These are phyloP conservation scores for Pachysandra terminalis DNA, from an alignment of 164 flowering plant genomes.

Conservation along the genomic window DNA sequence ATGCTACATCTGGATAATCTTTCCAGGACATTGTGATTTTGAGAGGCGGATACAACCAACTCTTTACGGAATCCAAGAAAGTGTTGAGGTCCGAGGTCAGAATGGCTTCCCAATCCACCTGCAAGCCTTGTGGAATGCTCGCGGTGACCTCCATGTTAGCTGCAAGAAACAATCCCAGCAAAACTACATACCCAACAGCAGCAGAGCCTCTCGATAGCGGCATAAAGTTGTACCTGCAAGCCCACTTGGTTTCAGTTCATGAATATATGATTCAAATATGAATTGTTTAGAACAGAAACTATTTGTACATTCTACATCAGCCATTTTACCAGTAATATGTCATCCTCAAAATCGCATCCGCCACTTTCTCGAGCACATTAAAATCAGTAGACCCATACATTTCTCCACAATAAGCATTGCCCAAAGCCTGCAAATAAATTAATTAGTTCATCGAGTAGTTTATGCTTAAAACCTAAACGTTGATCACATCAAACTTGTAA, in stretches of 20 bases:
- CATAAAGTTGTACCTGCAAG: constrained; percentile 99
- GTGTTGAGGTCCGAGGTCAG: constrained; percentile 54
- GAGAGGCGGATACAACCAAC: constrained; percentile 82
- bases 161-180: constrained; percentile 87
- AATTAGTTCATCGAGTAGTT: constrained; percentile 2
- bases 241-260: too few species aligned
- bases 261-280: too few species aligned
- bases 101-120: constrained; percentile 98
- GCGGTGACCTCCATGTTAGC: constrained; percentile 92
- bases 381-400: constrained; percentile 72
- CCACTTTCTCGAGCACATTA: constrained; percentile 58
- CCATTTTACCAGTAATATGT: constrained; percentile 80
- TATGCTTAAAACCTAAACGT: background rate
- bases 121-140: constrained; percentile 71
- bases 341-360: constrained; percentile 79
- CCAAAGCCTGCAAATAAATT: constrained; percentile 49
- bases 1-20: constrained; percentile 77
- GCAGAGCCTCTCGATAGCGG: constrained; percentile 93
- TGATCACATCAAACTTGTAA: background rate
- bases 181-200: constrained; percentile 73
- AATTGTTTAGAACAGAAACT: background rate
- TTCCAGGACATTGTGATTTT: constrained; percentile 73
- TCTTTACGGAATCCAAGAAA: constrained; percentile 62
- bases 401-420: constrained; percentile 84
- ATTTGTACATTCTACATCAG: background rate